These are phyloP conservation scores for Mycena capillaripes DNA, from an alignment of 768 basidiomycete species.

Conservation along the genomic window DNA sequence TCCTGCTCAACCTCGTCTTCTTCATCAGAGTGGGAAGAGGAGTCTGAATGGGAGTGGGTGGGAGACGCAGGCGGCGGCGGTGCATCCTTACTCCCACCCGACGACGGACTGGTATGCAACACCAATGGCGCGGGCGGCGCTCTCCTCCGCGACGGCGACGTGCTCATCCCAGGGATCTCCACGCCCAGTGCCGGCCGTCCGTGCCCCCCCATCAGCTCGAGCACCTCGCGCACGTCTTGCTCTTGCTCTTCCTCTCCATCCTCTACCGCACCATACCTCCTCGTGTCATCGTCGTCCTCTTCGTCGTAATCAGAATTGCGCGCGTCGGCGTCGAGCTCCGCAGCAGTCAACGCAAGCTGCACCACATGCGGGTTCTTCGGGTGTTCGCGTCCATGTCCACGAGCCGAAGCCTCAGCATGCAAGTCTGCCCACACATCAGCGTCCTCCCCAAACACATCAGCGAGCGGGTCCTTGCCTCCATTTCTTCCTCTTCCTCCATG, in stretches of 20 bases:
- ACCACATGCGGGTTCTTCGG: constrained; percentile 62
- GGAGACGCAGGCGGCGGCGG: too few species aligned
- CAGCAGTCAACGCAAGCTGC: constrained; percentile 65
- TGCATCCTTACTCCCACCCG: too few species aligned
- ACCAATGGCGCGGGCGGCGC: constrained; percentile 34
- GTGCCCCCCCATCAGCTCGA: constrained; percentile 48
- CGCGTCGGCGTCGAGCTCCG: constrained; percentile 42
- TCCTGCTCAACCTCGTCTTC: background rate
- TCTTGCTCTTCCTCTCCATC: too few species aligned
- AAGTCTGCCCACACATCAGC: constrained; percentile 74
- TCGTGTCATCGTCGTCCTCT: background rate
- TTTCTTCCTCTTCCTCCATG: constrained; percentile 48
- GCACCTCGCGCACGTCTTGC: constrained; percentile 41
- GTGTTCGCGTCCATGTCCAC: too few species aligned
- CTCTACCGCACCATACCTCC: too few species aligned
- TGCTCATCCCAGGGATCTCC: constrained; percentile 51
- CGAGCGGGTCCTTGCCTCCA: constrained; percentile 63
- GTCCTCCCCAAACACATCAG: constrained; percentile 77
- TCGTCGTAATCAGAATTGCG: background rate
- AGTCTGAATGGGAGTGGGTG: too few species aligned
- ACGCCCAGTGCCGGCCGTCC: constrained; percentile 42
- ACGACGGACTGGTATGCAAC: background rate
- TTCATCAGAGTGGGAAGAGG: too few species aligned
- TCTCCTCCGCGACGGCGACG: constrained; percentile 47
- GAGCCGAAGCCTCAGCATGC: too few species aligned